Evolutionary conservation across 345 rosid species (phyloP), one percentile per base, ranked within the genome.

Genomic region (Eucalyptus paniculata): DNA sequence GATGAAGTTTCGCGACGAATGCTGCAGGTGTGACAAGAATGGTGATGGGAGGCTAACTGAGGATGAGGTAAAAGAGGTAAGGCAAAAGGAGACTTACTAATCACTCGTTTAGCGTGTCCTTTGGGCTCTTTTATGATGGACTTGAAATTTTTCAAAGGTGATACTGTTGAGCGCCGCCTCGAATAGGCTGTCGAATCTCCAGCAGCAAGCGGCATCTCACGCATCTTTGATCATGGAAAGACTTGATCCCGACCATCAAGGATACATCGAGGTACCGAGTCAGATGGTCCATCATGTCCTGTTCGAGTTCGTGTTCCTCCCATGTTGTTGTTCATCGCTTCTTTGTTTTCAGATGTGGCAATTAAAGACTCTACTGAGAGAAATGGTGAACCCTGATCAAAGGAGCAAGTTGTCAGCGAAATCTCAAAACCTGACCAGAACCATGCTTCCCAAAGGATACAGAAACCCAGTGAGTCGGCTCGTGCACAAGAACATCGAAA

Each of bases 161-260:
- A 94, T 98, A 92, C 90, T 93, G 87, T 91, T 95, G 93, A 98
- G 99, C 86, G 99, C 99, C 37, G 90, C 99, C 0, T 99, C 96
- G n/a, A 98, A 98, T 90, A 95, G 93, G 93, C 96, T 98, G 3
- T 92, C 94, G 15, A 96, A 93, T 88, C 96, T 97, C 2, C 96
- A 96, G 91, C 88, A 95, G 86, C 93, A 95, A 44, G 98, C 98
- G 4, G 91, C 89, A 1, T 45, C 93, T 37, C 97, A 97, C 54
- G 96, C 99, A 54, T 89, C 96, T 88, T 93, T 98, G 87, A 98
- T 98, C 92, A 98, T 98, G 99, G 99, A 98, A 91, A 97, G 97
- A 93, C 98, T 98, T 10, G 99, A 98, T 87, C 99, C 99, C 10
- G 99, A 97, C 89, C 97, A 95, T n/a, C 90, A 89, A 7, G 99